Conservation (phyloP, 1,139 yeast genomes). For the Candida albicans region DNA sequence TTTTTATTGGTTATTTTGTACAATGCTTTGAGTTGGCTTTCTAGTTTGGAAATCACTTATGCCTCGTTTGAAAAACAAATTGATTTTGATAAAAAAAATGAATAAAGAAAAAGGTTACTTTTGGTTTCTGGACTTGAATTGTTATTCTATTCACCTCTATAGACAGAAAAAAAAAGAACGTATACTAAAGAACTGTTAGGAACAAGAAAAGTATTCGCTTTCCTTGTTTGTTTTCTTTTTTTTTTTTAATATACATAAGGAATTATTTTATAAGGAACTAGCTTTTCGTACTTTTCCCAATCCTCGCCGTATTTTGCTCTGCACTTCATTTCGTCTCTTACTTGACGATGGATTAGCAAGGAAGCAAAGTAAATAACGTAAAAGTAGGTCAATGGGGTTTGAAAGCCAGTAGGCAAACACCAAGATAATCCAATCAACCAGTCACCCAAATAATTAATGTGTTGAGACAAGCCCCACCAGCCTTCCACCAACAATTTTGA, state of each 20-base stretch:
- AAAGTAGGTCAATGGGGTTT: conserved; percentile 82
- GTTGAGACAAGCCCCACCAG: conserved; percentile 96
- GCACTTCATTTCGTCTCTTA: conserved; percentile 90
- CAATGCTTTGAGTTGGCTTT: conserved; percentile 61
- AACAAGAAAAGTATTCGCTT: too few relatives aligned
- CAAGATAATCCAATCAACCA: conserved; percentile 91
- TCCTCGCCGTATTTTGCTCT: conserved; percentile 77
- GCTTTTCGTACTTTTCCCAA: conserved; percentile 78
- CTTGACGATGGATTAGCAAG: conserved; percentile 82
- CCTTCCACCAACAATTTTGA: conserved; percentile 83
- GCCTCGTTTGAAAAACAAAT: conserved; percentile 70
- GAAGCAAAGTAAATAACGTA: conserved; percentile 81
- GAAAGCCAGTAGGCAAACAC: conserved; percentile 88
- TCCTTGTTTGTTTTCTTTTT: not conserved
- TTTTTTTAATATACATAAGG: conserved; percentile 73
- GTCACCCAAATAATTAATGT: conserved; percentile 93
- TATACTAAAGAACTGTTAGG: not conserved
- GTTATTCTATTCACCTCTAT: not conserved
- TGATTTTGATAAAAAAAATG: conserved; percentile 62
- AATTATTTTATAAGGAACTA: conserved; percentile 85
- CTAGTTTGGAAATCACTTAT: conserved; percentile 64
- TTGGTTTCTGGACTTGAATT: too few relatives aligned
- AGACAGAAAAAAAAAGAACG: not conserved
- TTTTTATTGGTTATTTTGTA: conserved; percentile 52
- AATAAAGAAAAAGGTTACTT: conserved; percentile 25